Percentiles rank a stretch among this genome's conserved stretches.
Evolutionary conservation across 2,329 filamentous ascomycete genomes (phyloP).

Genomic region (Aciculosporium take): DNA sequence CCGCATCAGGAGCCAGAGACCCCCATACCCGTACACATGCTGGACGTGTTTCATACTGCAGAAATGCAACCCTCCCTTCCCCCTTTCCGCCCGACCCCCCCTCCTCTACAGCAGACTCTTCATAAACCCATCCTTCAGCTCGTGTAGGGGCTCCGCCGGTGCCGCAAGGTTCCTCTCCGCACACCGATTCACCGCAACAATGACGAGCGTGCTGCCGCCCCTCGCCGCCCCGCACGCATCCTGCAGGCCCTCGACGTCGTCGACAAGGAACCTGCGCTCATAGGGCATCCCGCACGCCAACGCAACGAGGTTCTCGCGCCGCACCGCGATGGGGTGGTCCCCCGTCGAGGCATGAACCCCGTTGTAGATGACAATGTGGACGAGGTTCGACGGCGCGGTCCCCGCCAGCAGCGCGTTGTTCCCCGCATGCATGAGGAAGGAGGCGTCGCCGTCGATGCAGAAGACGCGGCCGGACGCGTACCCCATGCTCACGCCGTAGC

Average conservation of each 20-base stretch:
- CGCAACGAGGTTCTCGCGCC: not conserved
- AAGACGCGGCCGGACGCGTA: not conserved
- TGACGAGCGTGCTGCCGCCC: not conserved
- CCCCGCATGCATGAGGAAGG: conserved; percentile 3
- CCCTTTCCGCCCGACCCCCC: not conserved
- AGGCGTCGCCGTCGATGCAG: conserved; percentile 4
- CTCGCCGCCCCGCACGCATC: not conserved
- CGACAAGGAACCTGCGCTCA: conserved; percentile 1
- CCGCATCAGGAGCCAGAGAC: too few relatives aligned
- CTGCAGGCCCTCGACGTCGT: not conserved
- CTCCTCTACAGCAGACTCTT: not conserved
- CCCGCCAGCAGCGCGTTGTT: conserved; percentile 3
- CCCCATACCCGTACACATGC: too few relatives aligned
- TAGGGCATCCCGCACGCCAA: not conserved
- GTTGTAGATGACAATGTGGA: conserved; percentile 4
- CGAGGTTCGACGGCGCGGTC: not conserved
- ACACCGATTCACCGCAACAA: not conserved
- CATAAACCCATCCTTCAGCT: conserved; percentile 2
- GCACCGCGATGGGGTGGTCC: conserved; percentile 1
- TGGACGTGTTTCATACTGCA: too few relatives aligned
- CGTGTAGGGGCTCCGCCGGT: not conserved
- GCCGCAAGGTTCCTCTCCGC: not conserved
- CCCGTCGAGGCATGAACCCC: conserved; percentile 2
- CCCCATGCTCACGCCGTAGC: not conserved
- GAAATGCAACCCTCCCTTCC: too few relatives aligned